These are phyloP conservation scores for Gossypium ekmanianum DNA, from an alignment of 345 rosid genomes.

Conservation along the genomic window DNA sequence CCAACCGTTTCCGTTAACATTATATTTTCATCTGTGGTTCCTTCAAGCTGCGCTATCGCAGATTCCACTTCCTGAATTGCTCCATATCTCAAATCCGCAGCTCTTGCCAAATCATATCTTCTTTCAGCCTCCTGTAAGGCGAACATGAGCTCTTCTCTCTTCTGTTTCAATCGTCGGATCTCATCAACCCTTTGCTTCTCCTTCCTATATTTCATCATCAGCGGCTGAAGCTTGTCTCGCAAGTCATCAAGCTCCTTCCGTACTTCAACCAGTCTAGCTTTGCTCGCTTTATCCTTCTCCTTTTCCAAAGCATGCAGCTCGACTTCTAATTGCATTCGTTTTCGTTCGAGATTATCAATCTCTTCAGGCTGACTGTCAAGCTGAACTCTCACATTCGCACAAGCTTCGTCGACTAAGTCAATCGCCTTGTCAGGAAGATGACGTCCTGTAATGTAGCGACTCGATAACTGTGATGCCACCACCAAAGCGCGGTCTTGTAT, in stretches of 20 bases:
- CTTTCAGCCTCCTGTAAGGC: constrained; percentile 85
- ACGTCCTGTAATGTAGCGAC: constrained; percentile 87
- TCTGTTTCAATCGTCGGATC: constrained; percentile 71
- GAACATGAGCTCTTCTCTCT: constrained; percentile 69
- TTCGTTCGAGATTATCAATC: constrained; percentile 85
- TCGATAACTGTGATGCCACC: constrained; percentile 83
- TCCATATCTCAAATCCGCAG: constrained; percentile 80
- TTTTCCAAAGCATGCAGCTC: constrained; percentile 88
- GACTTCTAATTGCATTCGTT: constrained; percentile 77
- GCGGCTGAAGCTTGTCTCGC: constrained; percentile 88
- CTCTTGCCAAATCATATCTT: constrained; percentile 84
- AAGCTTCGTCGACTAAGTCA: constrained; percentile 91
- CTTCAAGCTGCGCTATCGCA: constrained; percentile 65
- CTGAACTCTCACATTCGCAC: constrained; percentile 94
- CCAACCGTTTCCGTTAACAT: constrained; percentile 86
- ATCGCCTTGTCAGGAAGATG: constrained; percentile 94
- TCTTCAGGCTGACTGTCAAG: constrained; percentile 96
- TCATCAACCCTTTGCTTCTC: constrained; percentile 93
- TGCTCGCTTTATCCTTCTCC: constrained; percentile 92
- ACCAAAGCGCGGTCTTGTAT: constrained; percentile 83
- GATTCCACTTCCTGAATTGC: constrained; percentile 81
- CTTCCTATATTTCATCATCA: constrained; percentile 79
- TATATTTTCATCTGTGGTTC: constrained; percentile 47
- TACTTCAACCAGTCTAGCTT: constrained; percentile 81
- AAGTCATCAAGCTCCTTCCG: constrained; percentile 84